A percentile compares a stretch with the other conserved stretches of the same genome.
Evolutionary conservation across 2,329 filamentous ascomycete genomes (phyloP).

Genomic region (Magnaporthiopsis poae): DNA sequence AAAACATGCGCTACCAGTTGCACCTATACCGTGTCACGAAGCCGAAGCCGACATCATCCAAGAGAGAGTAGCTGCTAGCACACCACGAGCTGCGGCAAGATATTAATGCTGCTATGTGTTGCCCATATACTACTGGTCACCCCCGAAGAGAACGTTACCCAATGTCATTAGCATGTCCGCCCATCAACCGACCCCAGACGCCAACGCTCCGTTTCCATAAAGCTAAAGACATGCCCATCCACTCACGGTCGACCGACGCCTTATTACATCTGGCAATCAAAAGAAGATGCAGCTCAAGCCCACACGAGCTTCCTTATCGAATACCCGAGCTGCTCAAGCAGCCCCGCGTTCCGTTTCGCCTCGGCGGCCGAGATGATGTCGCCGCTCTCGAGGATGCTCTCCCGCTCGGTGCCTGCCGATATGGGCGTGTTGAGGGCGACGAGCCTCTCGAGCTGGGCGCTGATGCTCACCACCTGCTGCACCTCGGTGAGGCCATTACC

Average conservation of each 20-base stretch:
- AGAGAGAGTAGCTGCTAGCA: neutral
- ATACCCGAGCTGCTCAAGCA: slow-evolving; percentile 80
- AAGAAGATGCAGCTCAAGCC: slow-evolving; percentile 32
- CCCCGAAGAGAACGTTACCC: neutral
- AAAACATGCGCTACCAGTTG: slow-evolving; percentile 92
- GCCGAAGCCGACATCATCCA: neutral
- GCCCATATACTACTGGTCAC: neutral
- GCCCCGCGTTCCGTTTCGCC: slow-evolving; percentile 75
- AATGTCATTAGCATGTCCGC: neutral
- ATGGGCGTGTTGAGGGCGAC: slow-evolving; percentile 39
- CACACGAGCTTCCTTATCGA: slow-evolving; percentile 90
- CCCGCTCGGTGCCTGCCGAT: slow-evolving; percentile 28
- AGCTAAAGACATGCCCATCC: neutral
- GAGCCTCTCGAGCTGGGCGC: slow-evolving; percentile 65
- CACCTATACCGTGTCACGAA: slow-evolving; percentile 57
- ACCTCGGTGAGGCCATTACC: slow-evolving; percentile 35
- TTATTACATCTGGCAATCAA: neutral
- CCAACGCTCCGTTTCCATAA: neutral
- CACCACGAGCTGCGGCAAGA: neutral
- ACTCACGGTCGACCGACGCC: neutral
- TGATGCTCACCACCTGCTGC: slow-evolving; percentile 54
- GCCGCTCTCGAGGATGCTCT: slow-evolving; percentile 41
- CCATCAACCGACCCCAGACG: neutral
- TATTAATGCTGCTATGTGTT: neutral
- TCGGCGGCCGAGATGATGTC: slow-evolving; percentile 79